Evolutionary conservation across 257 asterid species (phyloP).

Genomic region (Craterostigma plantagineum): DNA sequence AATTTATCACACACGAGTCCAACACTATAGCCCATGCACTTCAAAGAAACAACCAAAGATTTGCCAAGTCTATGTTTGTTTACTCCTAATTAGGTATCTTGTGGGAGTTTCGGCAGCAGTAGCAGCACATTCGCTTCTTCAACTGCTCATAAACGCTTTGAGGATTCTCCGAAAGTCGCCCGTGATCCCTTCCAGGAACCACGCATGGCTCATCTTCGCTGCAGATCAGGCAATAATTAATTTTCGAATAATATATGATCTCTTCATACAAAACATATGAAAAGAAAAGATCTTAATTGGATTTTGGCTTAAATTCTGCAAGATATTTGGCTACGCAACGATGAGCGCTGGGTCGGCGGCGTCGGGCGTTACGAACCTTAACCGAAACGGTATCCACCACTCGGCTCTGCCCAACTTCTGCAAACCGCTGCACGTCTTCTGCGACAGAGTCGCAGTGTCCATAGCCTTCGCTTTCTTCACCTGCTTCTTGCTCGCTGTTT

Average conservation of each 20-base stretch:
- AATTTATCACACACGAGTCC: not conserved
- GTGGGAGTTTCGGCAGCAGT: slow-evolving; percentile 73
- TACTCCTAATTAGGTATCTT: slow-evolving; percentile 30
- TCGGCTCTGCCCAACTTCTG: slow-evolving; percentile 75
- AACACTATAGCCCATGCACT: no score
- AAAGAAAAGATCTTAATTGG: no score
- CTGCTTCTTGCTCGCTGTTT: slow-evolving; percentile 43
- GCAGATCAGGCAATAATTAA: slow-evolving; percentile 58
- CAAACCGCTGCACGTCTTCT: slow-evolving; percentile 49
- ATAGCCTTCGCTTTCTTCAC: slow-evolving; percentile 50
- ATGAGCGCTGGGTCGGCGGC: slow-evolving; percentile 94
- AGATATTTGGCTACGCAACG: slow-evolving; percentile 62
- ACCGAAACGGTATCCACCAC: slow-evolving; percentile 63
- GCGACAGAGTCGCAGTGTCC: slow-evolving; percentile 57
- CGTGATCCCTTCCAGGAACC: slow-evolving; percentile 29
- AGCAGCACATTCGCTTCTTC: slow-evolving; percentile 55
- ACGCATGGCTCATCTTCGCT: slow-evolving; percentile 70
- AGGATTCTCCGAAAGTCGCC: slow-evolving; percentile 31
- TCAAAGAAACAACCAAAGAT: no score
- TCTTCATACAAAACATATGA: no score
- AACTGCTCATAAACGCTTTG: slow-evolving; percentile 28
- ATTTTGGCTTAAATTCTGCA: no score
- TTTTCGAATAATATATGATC: not conserved
- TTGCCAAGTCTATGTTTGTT: no score
- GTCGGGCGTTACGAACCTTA: slow-evolving; percentile 63